Conservation (phyloP, 1,284 basidiomycete genomes). For the Leccinum solheimii region DNA sequence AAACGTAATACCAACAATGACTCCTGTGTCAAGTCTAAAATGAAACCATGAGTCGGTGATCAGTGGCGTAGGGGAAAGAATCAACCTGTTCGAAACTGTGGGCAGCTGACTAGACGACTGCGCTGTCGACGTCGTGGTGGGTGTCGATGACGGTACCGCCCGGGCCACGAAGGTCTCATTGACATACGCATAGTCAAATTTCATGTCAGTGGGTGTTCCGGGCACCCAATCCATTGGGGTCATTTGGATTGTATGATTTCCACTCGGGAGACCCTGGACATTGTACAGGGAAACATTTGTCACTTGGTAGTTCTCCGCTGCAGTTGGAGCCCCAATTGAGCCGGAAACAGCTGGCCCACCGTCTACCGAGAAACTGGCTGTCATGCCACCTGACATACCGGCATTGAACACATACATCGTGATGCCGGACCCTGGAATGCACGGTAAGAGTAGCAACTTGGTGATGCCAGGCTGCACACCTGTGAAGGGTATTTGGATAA, state of each 20-base stretch:
- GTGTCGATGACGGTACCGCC: neutral
- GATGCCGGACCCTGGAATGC: constrained; percentile 17
- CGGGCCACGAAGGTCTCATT: constrained; percentile 24
- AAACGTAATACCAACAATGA: constrained; percentile 19
- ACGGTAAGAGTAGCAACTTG: neutral
- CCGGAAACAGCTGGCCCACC: constrained; percentile 5
- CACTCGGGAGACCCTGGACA: constrained; percentile 16
- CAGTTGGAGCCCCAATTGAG: constrained; percentile 8
- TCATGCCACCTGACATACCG: constrained; percentile 16
- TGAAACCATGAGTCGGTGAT: constrained; percentile 5
- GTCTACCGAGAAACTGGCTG: constrained; percentile 27
- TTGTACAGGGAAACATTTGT: constrained; percentile 22
- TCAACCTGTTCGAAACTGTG: constrained; percentile 13
- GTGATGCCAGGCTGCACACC: constrained; percentile 9
- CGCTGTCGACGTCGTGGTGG: constrained; percentile 11
- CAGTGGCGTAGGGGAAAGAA: neutral
- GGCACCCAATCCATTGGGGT: constrained; percentile 24
- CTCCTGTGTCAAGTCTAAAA: constrained; percentile 16
- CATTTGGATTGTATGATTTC: constrained; percentile 26
- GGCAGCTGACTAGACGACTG: constrained; percentile 9
- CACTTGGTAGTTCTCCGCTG: constrained; percentile 18
- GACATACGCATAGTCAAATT: constrained; percentile 29
- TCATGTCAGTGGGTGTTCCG: constrained; percentile 21
- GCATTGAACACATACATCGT: constrained; percentile 23
- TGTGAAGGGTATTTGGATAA: constrained; percentile 23